Percentiles rank a stretch among this genome's conserved stretches.
phyloP scores from a whole-genome alignment of 2,329 filamentous ascomycete genomes.

The Biscogniauxia mediterranea region DNA sequence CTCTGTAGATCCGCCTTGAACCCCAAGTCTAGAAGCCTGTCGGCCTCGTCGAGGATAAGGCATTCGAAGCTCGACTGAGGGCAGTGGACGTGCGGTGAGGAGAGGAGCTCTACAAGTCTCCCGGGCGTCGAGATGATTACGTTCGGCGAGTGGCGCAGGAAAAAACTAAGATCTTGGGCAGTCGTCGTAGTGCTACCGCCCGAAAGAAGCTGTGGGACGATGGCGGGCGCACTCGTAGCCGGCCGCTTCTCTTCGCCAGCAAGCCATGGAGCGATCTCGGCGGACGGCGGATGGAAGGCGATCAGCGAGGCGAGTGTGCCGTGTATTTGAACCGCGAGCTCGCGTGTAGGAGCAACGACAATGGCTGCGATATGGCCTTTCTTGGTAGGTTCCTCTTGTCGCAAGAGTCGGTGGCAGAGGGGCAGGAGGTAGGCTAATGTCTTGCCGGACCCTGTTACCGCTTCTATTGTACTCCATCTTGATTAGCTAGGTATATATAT shows the following conservation, averaged over 20 bases:
- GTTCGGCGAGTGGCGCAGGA: constrained; percentile 82
- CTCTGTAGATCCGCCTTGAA: constrained; percentile 89
- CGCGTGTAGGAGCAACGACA: constrained; percentile 88
- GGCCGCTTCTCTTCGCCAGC: constrained; percentile 56
- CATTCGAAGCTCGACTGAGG: constrained; percentile 87
- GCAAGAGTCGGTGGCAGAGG: constrained; percentile 76
- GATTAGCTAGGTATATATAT: neutral
- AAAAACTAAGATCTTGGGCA: constrained; percentile 81
- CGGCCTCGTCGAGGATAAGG: constrained; percentile 91
- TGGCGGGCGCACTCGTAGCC: constrained; percentile 43
- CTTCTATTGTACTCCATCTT: constrained; percentile 41
- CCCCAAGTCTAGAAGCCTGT: constrained; percentile 86
- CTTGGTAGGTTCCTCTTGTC: constrained; percentile 78
- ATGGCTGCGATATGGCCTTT: constrained; percentile 89
- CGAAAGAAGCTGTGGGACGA: constrained; percentile 85
- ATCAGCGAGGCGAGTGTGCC: constrained; percentile 74
- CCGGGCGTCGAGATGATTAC: constrained; percentile 89
- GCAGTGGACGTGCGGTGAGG: constrained; percentile 83
- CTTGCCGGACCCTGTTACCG: constrained; percentile 89
- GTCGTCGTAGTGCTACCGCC: constrained; percentile 75
- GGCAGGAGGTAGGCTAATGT: constrained; percentile 85
- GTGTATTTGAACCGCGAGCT: constrained; percentile 88
- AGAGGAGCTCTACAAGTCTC: constrained; percentile 80
- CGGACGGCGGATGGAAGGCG: constrained; percentile 78
- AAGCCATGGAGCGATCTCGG: constrained; percentile 58